phyloP scores from a whole-genome alignment of 1,284 basidiomycete genomes.

The Neolentinus lepideus region DNA sequence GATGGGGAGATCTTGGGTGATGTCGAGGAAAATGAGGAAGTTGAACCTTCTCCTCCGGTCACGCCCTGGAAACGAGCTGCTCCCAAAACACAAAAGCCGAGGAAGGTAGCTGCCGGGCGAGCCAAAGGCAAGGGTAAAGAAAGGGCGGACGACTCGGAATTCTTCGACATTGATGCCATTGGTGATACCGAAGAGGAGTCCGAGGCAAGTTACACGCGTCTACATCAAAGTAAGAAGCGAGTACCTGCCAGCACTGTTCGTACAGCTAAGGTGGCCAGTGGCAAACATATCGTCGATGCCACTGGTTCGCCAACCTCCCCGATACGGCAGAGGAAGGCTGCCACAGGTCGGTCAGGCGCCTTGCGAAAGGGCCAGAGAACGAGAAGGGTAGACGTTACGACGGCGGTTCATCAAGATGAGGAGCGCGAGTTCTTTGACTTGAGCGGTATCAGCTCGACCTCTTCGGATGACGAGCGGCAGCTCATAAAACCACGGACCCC shows the following conservation, averaged over 20 bases:
- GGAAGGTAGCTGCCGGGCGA: neutral
- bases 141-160: constrained; percentile 15
- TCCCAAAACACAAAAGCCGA: neutral
- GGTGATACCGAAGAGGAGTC: constrained; percentile 17
- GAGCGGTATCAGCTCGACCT: neutral
- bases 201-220: too few relatives aligned
- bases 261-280: neutral
- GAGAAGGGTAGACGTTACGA: neutral
- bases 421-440: neutral
- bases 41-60: neutral
- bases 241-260: neutral
- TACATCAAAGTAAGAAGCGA: neutral
- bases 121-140: neutral
- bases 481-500: neutral
- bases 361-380: neutral
- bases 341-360: too few relatives aligned
- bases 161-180: constrained; percentile 25
- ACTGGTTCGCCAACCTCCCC: too few relatives aligned
- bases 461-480: neutral
- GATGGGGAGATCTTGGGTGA: neutral
- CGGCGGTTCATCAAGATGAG: neutral
- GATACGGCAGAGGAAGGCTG: neutral
- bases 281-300: neutral
- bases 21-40: neutral
- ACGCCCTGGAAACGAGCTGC: neutral